Percentiles rank a stretch among this genome's conserved stretches.
phyloP scores from a whole-genome alignment of 208 protist species.

The Acanthamoeba lugdunensis region DNA sequence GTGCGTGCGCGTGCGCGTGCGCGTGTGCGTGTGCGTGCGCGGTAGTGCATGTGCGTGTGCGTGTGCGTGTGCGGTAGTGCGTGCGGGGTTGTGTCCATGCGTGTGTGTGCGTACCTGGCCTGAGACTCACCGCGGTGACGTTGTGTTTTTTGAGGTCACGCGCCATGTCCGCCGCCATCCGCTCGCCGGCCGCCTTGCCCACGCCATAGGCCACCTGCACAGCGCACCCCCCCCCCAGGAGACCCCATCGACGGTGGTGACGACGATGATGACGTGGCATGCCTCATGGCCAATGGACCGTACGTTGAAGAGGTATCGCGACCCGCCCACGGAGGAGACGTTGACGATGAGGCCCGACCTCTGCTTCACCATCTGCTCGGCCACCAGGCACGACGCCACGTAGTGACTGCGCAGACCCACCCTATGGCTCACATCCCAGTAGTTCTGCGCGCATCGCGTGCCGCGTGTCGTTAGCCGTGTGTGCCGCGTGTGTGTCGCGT shows the following conservation, averaged over 20 bases:
- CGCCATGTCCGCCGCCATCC: conserved; percentile 54
- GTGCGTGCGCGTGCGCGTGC: too few species aligned
- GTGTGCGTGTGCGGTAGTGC: not conserved
- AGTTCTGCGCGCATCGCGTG: not conserved
- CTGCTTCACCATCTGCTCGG: conserved; percentile 49
- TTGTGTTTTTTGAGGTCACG: conserved; percentile 14
- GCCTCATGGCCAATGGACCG: too few species aligned
- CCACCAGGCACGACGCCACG: conserved; percentile 40
- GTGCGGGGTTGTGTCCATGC: too few species aligned
- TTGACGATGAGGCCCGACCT: conserved; percentile 57
- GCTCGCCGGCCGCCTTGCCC: conserved; percentile 33
- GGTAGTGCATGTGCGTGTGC: too few species aligned
- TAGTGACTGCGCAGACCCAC: conserved; percentile 54
- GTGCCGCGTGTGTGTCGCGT: too few species aligned
- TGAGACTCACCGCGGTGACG: conserved; percentile 15
- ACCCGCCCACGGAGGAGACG: conserved; percentile 34
- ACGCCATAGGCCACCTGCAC: conserved; percentile 31
- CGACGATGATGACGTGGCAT: not conserved
- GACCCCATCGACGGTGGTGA: not conserved
- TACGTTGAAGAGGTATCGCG: conserved; percentile 51
- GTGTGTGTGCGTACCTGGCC: not conserved
- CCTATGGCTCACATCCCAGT: conserved; percentile 28
- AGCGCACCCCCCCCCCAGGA: not conserved
- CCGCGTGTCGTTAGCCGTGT: too few species aligned
- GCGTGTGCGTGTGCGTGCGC: not conserved